A percentile compares a stretch with the other conserved stretches of the same genome.
Evolutionary conservation across 2,329 filamentous ascomycete species (phyloP).

Genomic region (Byssochlamys sp.): DNA sequence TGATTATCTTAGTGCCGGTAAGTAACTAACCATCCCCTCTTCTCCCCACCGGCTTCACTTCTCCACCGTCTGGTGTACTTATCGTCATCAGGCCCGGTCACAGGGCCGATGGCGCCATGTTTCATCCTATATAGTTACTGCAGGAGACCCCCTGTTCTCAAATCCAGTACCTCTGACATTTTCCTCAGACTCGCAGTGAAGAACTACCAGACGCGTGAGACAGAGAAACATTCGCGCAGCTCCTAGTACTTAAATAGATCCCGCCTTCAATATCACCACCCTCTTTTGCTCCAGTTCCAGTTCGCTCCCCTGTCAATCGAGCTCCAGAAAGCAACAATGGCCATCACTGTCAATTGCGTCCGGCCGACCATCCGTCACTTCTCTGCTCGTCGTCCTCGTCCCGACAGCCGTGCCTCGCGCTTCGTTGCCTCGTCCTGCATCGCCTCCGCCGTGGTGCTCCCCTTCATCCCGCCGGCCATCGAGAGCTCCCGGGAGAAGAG

Average conservation of each 20-base stretch:
- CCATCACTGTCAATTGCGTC: slow-evolving; percentile 15
- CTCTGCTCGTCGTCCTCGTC: slow-evolving; percentile 33
- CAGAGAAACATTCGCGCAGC: neutral
- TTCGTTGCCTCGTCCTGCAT: slow-evolving; percentile 34
- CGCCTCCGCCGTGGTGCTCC: slow-evolving; percentile 34
- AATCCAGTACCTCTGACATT: neutral
- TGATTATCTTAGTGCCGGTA: too few relatives aligned
- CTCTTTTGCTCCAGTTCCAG: neutral
- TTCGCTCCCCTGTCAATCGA: neutral
- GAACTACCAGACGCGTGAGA: neutral
- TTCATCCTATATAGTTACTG: neutral
- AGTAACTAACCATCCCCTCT: too few relatives aligned
- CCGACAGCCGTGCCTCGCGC: slow-evolving; percentile 30
- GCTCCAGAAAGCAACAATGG: slow-evolving; percentile 1
- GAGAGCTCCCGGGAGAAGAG: slow-evolving; percentile 36
- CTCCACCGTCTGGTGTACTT: too few relatives aligned
- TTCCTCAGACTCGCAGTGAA: neutral
- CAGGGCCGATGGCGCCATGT: neutral
- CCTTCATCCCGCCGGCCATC: slow-evolving; percentile 39
- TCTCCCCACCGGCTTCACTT: too few relatives aligned
- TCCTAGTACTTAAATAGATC: neutral
- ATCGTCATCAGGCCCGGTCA: neutral
- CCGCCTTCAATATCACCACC: neutral
- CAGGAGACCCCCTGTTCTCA: neutral
- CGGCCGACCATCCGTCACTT: slow-evolving; percentile 36